Percentiles rank a stretch among this genome's conserved stretches.
These are phyloP conservation scores for Parastagonospora avenae DNA, from an alignment of 2,329 filamentous ascomycete genomes.

Conservation along the genomic window DNA sequence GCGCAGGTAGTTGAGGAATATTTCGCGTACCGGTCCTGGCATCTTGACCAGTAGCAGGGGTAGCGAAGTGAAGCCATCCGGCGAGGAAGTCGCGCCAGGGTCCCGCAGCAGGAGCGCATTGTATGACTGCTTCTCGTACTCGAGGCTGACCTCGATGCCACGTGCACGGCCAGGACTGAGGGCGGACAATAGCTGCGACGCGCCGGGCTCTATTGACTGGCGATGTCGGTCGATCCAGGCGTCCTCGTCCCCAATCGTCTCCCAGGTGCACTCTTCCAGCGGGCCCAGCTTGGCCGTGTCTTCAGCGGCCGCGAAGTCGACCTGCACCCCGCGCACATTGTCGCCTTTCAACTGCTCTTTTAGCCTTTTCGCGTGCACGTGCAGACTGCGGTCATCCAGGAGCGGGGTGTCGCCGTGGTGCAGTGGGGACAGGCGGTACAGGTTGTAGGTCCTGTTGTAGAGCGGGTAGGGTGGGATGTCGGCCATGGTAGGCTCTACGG, in stretches of 20 bases:
- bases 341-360: slow-evolving; percentile 57
- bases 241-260: slow-evolving; percentile 48
- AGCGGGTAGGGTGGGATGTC: slow-evolving; percentile 51
- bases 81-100: slow-evolving; percentile 32
- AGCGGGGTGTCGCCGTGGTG: slow-evolving; percentile 51
- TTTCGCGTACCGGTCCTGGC: slow-evolving; percentile 55
- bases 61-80: slow-evolving; percentile 52
- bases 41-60: slow-evolving; percentile 59
- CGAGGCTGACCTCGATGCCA: slow-evolving; percentile 56
- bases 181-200: slow-evolving; percentile 29
- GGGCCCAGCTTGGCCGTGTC: slow-evolving; percentile 53
- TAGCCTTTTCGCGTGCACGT: slow-evolving; percentile 55
- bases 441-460: slow-evolving; percentile 60
- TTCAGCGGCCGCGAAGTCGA: slow-evolving; percentile 45
- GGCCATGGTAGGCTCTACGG: slow-evolving; percentile 27
- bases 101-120: slow-evolving; percentile 57
- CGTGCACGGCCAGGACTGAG: slow-evolving; percentile 33
- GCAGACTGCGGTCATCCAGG: slow-evolving; percentile 46
- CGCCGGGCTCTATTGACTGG: slow-evolving; percentile 40
- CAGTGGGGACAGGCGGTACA: slow-evolving; percentile 60
- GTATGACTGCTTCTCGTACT: slow-evolving; percentile 57
- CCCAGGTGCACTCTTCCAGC: slow-evolving; percentile 55
- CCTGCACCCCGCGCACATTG: slow-evolving; percentile 53
- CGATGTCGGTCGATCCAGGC: slow-evolving; percentile 46
- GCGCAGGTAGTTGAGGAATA: slow-evolving; percentile 55